These are phyloP conservation scores for Pueraria montana DNA, from an alignment of 306 rosid species.

Conservation along the genomic window DNA sequence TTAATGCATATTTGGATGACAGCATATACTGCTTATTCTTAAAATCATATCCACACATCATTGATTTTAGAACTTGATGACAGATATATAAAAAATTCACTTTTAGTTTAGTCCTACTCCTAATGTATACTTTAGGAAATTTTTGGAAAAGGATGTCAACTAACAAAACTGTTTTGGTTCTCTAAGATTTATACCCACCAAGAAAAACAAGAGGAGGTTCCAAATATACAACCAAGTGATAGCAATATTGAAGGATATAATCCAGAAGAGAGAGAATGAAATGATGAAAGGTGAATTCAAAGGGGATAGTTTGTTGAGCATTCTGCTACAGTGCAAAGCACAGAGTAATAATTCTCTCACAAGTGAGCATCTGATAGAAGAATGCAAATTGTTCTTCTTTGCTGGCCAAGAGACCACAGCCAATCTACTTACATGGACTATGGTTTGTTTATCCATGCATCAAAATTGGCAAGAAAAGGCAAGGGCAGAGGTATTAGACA, in stretches of 20 bases:
- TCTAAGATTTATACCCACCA: slow-evolving; percentile 56
- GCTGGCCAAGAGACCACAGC: slow-evolving; percentile 62
- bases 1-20: too few relatives aligned
- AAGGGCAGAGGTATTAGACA: slow-evolving; percentile 46
- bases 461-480: slow-evolving; percentile 64
- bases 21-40: too few relatives aligned
- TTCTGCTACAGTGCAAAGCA: slow-evolving; percentile 45
- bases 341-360: slow-evolving; percentile 43
- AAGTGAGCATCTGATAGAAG: slow-evolving; percentile 57
- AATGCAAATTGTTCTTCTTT: slow-evolving; percentile 58
- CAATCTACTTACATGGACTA: slow-evolving; percentile 57
- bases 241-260: slow-evolving; percentile 48
- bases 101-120: too few relatives aligned
- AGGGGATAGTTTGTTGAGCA: slow-evolving; percentile 49
- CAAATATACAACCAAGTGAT: slow-evolving; percentile 52
- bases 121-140: background rate
- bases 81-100: too few relatives aligned
- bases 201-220: slow-evolving; percentile 55
- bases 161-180: background rate
- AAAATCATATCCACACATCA: too few relatives aligned
- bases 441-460: slow-evolving; percentile 52
- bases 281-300: slow-evolving; percentile 36
- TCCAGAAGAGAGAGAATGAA: slow-evolving; percentile 43
- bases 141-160: background rate
- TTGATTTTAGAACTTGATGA: background rate